Evolutionary conservation across 805 yeast genomes (phyloP).

Genomic region (Lipomyces japonicus): DNA sequence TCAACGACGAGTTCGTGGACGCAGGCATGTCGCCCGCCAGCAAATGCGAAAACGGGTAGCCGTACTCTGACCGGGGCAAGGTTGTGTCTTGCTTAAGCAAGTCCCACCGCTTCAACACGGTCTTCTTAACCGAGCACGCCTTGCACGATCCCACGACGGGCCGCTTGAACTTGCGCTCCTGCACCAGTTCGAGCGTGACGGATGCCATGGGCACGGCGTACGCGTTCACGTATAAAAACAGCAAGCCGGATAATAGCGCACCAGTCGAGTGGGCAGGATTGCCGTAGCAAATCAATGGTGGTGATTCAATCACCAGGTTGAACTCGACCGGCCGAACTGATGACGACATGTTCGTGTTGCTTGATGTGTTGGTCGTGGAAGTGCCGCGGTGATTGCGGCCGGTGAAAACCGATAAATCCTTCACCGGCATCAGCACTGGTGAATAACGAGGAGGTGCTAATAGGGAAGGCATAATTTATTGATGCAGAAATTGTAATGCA

Average conservation of each 20-base stretch:
- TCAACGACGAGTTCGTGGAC: conserved; percentile 54
- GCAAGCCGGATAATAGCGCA: conserved; percentile 74
- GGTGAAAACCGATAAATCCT: not conserved
- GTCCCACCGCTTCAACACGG: conserved; percentile 83
- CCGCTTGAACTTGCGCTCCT: conserved; percentile 59
- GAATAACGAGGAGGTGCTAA: conserved; percentile 14
- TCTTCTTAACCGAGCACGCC: conserved; percentile 53
- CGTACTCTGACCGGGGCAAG: conserved; percentile 68
- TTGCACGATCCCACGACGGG: conserved; percentile 62
- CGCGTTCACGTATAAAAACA: conserved; percentile 54
- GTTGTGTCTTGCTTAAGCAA: conserved; percentile 57
- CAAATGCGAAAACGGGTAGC: conserved; percentile 86
- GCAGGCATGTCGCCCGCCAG: conserved; percentile 88
- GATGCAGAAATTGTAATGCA: no score
- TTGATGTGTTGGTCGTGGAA: not conserved
- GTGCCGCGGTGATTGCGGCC: not conserved
- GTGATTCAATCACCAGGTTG: conserved; percentile 72
- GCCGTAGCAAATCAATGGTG: conserved; percentile 87
- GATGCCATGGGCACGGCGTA: conserved; percentile 45
- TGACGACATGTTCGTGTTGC: not conserved
- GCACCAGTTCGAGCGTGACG: conserved; percentile 67
- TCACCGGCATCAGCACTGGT: conserved; percentile 3
- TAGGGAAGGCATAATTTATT: conserved; percentile 13
- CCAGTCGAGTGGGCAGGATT: conserved; percentile 75
- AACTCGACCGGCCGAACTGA: conserved; percentile 44